These are phyloP conservation scores for Vaccinium corymbosum DNA, from an alignment of 148 eudicot species.

Conservation along the genomic window DNA sequence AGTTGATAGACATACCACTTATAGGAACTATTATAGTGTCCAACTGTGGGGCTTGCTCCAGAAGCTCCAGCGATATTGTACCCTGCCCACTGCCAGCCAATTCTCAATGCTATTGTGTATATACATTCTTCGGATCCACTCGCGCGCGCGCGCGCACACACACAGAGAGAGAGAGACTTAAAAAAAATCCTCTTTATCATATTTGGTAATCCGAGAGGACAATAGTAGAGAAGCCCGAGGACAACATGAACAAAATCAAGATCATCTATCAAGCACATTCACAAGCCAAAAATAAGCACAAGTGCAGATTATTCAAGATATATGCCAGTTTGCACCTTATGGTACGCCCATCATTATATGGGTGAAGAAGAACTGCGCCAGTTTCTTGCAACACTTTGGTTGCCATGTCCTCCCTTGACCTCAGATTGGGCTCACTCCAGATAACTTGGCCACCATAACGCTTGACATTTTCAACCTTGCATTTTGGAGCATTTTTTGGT, in stretches of 20 bases:
- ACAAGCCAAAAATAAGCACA: background rate
- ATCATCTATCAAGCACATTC: background rate
- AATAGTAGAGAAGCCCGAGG: background rate
- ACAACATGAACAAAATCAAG: background rate
- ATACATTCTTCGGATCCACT: background rate
- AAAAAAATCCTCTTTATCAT: background rate
- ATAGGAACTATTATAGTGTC: slow-evolving; percentile 87
- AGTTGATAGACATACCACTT: slow-evolving; percentile 52
- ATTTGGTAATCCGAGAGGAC: background rate
- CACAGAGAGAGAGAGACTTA: too few species aligned
- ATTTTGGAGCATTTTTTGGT: slow-evolving; percentile 90
- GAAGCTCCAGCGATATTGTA: slow-evolving; percentile 82
- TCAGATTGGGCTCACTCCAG: slow-evolving; percentile 76
- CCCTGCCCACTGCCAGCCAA: slow-evolving; percentile 73
- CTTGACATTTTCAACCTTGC: slow-evolving; percentile 85
- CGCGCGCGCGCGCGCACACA: too few species aligned
- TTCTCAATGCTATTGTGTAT: background rate
- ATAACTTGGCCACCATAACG: slow-evolving; percentile 90
- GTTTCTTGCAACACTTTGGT: slow-evolving; percentile 70
- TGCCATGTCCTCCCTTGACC: slow-evolving; percentile 73
- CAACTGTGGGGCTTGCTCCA: slow-evolving; percentile 78
- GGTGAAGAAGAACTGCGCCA: slow-evolving; percentile 85
- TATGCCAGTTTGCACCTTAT: slow-evolving; percentile 47
- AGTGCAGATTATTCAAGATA: background rate
- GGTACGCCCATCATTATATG: slow-evolving; percentile 78